Percentiles rank a stretch among this genome's conserved stretches.
These are phyloP conservation scores for Phytophthora capsici DNA, from an alignment of 352 stramenopile species.

Conservation along the genomic window DNA sequence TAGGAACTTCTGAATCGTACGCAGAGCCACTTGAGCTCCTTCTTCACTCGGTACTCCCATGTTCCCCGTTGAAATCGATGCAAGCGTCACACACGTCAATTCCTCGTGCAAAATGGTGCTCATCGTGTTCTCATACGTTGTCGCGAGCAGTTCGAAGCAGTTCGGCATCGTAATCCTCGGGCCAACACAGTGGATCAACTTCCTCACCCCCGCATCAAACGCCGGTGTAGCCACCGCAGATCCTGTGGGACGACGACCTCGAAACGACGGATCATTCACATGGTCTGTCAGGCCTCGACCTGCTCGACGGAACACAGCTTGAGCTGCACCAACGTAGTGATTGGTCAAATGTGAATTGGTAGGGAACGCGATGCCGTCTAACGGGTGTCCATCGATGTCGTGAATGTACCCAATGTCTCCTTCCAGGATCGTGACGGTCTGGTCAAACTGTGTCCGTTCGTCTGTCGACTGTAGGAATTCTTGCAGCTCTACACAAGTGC, in stretches of 20 bases:
- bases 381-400: slow-evolving; percentile 28
- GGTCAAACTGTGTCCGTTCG: slow-evolving; percentile 35
- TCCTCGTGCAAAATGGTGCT: slow-evolving; percentile 45
- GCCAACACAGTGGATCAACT: slow-evolving; percentile 66
- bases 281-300: slow-evolving; percentile 34
- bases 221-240: slow-evolving; percentile 53
- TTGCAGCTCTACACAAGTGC: slow-evolving; percentile 40
- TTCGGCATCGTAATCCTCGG: slow-evolving; percentile 42
- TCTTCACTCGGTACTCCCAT: slow-evolving; percentile 40
- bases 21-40: slow-evolving; percentile 41
- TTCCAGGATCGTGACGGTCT: slow-evolving; percentile 34
- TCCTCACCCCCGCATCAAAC: slow-evolving; percentile 51
- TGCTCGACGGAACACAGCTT: slow-evolving; percentile 53
- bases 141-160: slow-evolving; percentile 45
- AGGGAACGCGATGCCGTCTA: slow-evolving; percentile 56
- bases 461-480: slow-evolving; percentile 46
- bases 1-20: slow-evolving; percentile 55
- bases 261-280: slow-evolving; percentile 46
- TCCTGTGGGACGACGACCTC: slow-evolving; percentile 29
- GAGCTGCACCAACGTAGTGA: slow-evolving; percentile 48
- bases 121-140: slow-evolving; percentile 55
- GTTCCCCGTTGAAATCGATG: slow-evolving; percentile 69
- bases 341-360: slow-evolving; percentile 49
- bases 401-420: slow-evolving; percentile 46
- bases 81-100: slow-evolving; percentile 55